Percentiles rank a stretch among this genome's conserved stretches.
Conservation (phyloP, 2,329 filamentous ascomycete species). For the Botrytis hyacinthi region DNA sequence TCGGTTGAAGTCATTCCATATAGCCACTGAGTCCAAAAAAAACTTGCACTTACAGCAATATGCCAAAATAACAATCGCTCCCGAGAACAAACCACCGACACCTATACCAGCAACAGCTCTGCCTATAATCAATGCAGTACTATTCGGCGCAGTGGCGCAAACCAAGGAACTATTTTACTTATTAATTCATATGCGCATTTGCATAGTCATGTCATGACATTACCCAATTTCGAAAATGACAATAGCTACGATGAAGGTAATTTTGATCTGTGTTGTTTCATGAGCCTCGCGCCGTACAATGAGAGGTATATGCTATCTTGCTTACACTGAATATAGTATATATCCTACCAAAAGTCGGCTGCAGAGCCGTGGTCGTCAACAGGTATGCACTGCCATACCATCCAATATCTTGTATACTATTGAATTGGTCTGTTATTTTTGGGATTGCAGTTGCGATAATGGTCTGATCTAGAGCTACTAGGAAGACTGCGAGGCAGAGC, state of each 20-base stretch:
- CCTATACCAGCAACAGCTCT: constrained; percentile 38
- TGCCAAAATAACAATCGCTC: constrained; percentile 36
- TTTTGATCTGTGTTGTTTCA: constrained; percentile 33
- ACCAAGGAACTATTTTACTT: constrained; percentile 29
- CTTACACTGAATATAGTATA: constrained; percentile 35
- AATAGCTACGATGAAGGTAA: constrained; percentile 35
- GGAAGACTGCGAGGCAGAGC: constrained; percentile 35
- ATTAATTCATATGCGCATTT: not conserved
- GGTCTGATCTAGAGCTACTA: constrained; percentile 38
- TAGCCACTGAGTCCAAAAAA: not conserved
- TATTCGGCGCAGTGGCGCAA: constrained; percentile 36
- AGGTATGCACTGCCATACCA: constrained; percentile 47
- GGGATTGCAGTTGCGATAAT: constrained; percentile 43
- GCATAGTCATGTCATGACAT: not conserved
- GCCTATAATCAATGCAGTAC: constrained; percentile 37
- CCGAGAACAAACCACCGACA: constrained; percentile 42
- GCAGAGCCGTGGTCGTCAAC: constrained; percentile 40
- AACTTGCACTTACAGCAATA: constrained; percentile 24
- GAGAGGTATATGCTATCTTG: not conserved
- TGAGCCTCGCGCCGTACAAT: not conserved
- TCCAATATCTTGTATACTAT: constrained; percentile 45
- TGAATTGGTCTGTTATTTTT: constrained; percentile 42
- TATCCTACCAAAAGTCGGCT: constrained; percentile 38
- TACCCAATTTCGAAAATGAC: constrained; percentile 36
- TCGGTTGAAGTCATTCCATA: not conserved